Percentiles rank a stretch among this genome's conserved stretches.
These are phyloP conservation scores for Oryza meridionalis DNA, from an alignment of 176 grass and related monocot species.

Conservation along the genomic window DNA sequence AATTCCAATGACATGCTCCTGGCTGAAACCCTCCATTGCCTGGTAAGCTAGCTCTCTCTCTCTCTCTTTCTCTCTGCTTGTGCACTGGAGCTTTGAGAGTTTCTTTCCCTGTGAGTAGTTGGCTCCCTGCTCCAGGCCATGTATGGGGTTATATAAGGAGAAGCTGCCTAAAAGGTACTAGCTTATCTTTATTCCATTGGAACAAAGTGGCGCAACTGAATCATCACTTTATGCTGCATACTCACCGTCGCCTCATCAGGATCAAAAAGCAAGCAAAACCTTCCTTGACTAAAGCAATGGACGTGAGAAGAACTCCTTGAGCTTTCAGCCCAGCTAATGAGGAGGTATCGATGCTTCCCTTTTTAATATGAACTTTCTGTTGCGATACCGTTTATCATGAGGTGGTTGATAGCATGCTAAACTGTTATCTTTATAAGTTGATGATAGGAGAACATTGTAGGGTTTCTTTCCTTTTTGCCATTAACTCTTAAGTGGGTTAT, in stretches of 20 bases:
- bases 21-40: constrained; percentile 51
- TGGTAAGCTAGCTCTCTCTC: constrained; percentile 7
- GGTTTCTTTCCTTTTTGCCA: constrained; percentile 30
- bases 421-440: constrained; percentile 42
- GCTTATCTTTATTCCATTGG: constrained; percentile 53
- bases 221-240: constrained; percentile 48
- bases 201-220: constrained; percentile 50
- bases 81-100: background rate
- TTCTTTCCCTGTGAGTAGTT: constrained; percentile 43
- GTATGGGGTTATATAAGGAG: constrained; percentile 49
- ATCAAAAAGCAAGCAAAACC: constrained; percentile 39
- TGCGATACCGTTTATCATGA: constrained; percentile 28
- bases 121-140: constrained; percentile 36
- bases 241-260: constrained; percentile 60
- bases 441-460: constrained; percentile 31
- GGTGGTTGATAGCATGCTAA: constrained; percentile 38
- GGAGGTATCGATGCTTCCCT: constrained; percentile 31
- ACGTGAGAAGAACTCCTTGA: constrained; percentile 36
- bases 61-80: constrained; percentile 17
- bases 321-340: constrained; percentile 38
- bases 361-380: constrained; percentile 43
- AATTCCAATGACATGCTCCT: constrained; percentile 61
- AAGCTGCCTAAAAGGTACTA: constrained; percentile 21
- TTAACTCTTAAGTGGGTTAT: constrained; percentile 30
- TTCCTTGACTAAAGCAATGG: constrained; percentile 44